Conservation (phyloP, 495 filamentous ascomycete genomes). For the Tuber umbilicatum region DNA sequence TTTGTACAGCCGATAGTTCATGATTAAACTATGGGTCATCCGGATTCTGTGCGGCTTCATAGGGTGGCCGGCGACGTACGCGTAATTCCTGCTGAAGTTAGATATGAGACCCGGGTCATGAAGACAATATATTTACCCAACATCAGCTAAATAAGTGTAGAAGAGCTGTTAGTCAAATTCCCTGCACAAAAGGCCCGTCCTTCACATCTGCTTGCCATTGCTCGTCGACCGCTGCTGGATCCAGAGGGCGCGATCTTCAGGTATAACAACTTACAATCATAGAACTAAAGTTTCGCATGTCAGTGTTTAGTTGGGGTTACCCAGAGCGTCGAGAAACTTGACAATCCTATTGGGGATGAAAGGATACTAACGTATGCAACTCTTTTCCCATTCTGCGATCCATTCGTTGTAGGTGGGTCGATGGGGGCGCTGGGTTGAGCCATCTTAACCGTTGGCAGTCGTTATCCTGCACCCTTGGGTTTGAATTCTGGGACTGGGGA, state of each 20-base stretch:
- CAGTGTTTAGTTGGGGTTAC: conserved; percentile 11
- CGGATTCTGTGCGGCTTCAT: conserved; percentile 99
- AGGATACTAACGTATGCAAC: conserved; percentile 40
- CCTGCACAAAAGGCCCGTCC: background rate
- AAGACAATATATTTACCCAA: conserved; percentile 33
- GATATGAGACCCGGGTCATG: background rate
- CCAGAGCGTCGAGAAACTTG: background rate
- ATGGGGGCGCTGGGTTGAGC: conserved; percentile 37
- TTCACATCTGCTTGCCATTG: background rate
- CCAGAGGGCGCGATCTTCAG: background rate
- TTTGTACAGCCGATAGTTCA: conserved; percentile 98
- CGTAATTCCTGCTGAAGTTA: conserved; percentile 51
- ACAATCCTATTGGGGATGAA: conserved; percentile 5
- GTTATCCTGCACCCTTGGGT: conserved; percentile 16
- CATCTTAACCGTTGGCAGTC: conserved; percentile 19
- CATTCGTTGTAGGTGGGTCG: conserved; percentile 40
- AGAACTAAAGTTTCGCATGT: conserved; percentile 32
- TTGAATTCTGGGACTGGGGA: conserved; percentile 6
- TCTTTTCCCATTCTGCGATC: conserved; percentile 34
- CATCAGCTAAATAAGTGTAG: conserved; percentile 30
- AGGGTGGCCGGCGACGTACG: conserved; percentile 94
- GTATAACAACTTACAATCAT: conserved; percentile 39
- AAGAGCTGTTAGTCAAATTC: conserved; percentile 20
- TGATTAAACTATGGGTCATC: conserved; percentile 91
- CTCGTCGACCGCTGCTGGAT: background rate